Evolutionary conservation across 495 filamentous ascomycete genomes (phyloP).

Genomic region (Trichoderma parareesei): DNA sequence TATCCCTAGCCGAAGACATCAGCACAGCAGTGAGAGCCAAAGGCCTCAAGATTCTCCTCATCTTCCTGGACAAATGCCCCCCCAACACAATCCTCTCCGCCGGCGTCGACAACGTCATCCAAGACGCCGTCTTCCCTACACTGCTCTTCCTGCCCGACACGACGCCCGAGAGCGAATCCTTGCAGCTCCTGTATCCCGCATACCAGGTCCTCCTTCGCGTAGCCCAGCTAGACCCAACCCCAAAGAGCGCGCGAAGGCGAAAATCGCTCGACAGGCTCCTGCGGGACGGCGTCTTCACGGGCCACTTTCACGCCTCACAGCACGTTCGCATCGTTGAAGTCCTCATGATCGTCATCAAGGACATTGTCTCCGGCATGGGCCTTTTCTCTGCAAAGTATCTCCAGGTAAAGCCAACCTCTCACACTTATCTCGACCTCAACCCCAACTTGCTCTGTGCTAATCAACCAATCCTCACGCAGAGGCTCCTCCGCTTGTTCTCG

Average conservation of each 20-base stretch:
- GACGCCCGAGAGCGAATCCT: slow-evolving; percentile 63
- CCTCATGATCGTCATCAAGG: slow-evolving; percentile 48
- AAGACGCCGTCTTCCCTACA: slow-evolving; percentile 65
- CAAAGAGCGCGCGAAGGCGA: slow-evolving; percentile 13
- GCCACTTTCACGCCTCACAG: slow-evolving; percentile 45
- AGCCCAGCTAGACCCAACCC: slow-evolving; percentile 32
- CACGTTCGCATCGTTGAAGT: slow-evolving; percentile 43
- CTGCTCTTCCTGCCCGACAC: slow-evolving; percentile 69
- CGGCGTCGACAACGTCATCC: slow-evolving; percentile 71
- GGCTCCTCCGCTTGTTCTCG: slow-evolving; percentile 60
- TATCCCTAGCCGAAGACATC: slow-evolving; percentile 70
- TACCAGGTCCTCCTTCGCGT: slow-evolving; percentile 61
- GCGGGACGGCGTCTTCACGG: slow-evolving; percentile 46
- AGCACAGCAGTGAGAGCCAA: slow-evolving; percentile 44
- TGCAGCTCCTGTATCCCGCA: slow-evolving; percentile 54
- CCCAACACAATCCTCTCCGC: slow-evolving; percentile 54
- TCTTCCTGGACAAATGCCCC: slow-evolving; percentile 54
- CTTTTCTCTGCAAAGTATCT: slow-evolving; percentile 70
- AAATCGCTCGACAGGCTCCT: slow-evolving; percentile 43
- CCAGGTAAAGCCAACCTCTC: slow-evolving; percentile 32
- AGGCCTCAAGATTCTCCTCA: slow-evolving; percentile 52
- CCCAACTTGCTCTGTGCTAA: neutral
- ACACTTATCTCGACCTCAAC: neutral
- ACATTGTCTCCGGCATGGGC: slow-evolving; percentile 51
- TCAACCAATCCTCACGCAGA: slow-evolving; percentile 25